Conservation (phyloP, 352 stramenopile genomes). For the Globisporangium irregulare region DNA sequence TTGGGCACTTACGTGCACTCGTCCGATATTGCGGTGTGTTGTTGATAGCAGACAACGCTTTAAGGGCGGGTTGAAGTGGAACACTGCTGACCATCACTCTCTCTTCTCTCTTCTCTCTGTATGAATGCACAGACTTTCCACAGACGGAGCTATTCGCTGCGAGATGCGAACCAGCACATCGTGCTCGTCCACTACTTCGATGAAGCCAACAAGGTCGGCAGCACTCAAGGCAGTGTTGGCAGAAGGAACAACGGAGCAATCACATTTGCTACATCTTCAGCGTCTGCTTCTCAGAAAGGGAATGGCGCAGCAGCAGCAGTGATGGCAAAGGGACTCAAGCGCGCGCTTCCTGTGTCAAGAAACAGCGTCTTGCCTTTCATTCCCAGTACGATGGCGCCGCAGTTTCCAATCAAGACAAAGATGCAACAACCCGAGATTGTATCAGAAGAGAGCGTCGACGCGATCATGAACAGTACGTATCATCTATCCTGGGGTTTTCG, state of each 20-base stretch:
- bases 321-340: slow-evolving; percentile 35
- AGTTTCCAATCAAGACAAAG: slow-evolving; percentile 12
- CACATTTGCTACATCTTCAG: neutral
- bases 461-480: slow-evolving; percentile 52
- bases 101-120: too few species aligned
- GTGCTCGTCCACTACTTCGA: slow-evolving; percentile 89
- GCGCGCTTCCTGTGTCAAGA: slow-evolving; percentile 22
- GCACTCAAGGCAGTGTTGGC: neutral
- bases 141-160: slow-evolving; percentile 75
- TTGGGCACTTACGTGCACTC: slow-evolving; percentile 85
- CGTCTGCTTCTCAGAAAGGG: neutral
- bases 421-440: neutral
- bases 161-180: slow-evolving; percentile 59
- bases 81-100: too few species aligned
- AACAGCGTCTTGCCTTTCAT: neutral
- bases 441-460: slow-evolving; percentile 40
- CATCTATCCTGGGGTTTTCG: too few species aligned
- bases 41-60: too few species aligned
- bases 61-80: too few species aligned
- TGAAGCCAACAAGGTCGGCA: slow-evolving; percentile 50
- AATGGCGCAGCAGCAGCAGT: neutral
- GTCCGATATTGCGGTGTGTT: slow-evolving; percentile 54
- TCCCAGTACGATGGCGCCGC: slow-evolving; percentile 1
- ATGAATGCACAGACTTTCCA: slow-evolving; percentile 61
- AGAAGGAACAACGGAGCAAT: neutral